These are phyloP conservation scores for Rubia peregrina DNA, from an alignment of 305 asterid species.

Conservation along the genomic window DNA sequence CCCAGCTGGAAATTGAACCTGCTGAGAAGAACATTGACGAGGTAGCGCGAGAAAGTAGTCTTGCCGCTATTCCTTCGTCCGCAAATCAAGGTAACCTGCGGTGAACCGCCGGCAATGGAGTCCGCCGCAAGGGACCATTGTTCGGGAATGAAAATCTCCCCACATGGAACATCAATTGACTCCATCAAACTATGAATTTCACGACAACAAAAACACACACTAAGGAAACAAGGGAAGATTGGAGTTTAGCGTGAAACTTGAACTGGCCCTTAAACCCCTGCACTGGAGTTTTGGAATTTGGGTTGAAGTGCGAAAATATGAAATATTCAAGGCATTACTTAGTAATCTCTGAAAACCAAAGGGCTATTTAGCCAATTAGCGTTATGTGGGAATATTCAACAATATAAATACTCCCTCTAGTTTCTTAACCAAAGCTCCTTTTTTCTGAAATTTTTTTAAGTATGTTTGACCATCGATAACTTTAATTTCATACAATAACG, in stretches of 20 bases:
- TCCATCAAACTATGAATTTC: not conserved
- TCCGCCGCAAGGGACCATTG: constrained; percentile 75
- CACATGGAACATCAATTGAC: constrained; percentile 29
- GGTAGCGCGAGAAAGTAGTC: constrained; percentile 81
- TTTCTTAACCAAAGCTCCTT: too few relatives aligned
- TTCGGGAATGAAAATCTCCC: constrained; percentile 45
- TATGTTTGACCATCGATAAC: too few relatives aligned
- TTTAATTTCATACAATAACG: too few relatives aligned
- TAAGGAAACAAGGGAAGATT: not conserved
- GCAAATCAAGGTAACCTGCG: constrained; percentile 55
- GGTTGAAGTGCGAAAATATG: too few relatives aligned
- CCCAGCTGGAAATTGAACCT: constrained; percentile 33
- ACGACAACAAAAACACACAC: not conserved
- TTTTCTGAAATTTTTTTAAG: not conserved
- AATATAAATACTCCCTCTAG: too few relatives aligned
- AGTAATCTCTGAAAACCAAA: not conserved
- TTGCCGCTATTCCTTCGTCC: constrained; percentile 95
- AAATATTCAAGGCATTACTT: too few relatives aligned
- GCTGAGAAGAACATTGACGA: constrained; percentile 66
- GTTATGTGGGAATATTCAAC: not conserved
- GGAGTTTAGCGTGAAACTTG: too few relatives aligned
- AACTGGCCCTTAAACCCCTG: too few relatives aligned
- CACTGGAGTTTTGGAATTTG: too few relatives aligned
- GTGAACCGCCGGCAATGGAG: constrained; percentile 40
- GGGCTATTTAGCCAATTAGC: not conserved